Evolutionary conservation across 2,329 filamentous ascomycete species (phyloP).

Genomic region (Xylaria hypoxylon): DNA sequence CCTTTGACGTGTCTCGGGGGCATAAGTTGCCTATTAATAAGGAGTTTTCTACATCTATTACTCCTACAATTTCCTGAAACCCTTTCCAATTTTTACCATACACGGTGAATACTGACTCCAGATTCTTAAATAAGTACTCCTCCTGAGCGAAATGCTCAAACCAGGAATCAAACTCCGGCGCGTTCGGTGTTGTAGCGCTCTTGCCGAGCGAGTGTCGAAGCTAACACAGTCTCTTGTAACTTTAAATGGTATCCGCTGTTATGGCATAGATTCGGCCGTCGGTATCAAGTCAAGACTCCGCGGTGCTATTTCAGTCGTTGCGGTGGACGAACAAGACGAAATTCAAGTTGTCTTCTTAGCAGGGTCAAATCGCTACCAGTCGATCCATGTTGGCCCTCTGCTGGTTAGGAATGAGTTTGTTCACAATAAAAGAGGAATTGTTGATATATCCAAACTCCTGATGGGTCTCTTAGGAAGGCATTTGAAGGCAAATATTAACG

Average conservation of each 20-base stretch:
- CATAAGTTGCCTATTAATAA: no score
- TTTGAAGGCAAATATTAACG: not conserved
- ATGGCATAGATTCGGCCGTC: not conserved
- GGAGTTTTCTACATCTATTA: no score
- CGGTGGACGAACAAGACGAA: not conserved
- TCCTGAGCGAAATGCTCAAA: not conserved
- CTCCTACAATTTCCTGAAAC: no score
- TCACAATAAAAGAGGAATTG: not conserved
- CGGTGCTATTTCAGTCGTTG: constrained; percentile 6
- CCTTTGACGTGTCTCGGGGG: no score
- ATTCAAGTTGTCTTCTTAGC: constrained; percentile 13
- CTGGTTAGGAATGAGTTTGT: not conserved
- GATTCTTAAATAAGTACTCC: no score
- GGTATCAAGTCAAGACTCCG: constrained; percentile 5
- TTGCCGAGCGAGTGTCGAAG: constrained; percentile 9
- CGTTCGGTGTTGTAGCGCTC: constrained; percentile 11
- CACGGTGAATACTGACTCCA: no score
- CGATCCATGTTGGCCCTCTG: constrained; percentile 5
- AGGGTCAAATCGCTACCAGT: constrained; percentile 8
- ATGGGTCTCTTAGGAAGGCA: constrained; percentile 9
- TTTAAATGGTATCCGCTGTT: not conserved
- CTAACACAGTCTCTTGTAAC: not conserved
- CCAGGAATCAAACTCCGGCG: constrained; percentile 1
- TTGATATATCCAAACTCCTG: constrained; percentile 1
- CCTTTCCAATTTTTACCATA: no score